A percentile compares a stretch with the other conserved stretches of the same genome.
Evolutionary conservation across 2,329 filamentous ascomycete species (phyloP).

Genomic region (Aspergillus sp.): DNA sequence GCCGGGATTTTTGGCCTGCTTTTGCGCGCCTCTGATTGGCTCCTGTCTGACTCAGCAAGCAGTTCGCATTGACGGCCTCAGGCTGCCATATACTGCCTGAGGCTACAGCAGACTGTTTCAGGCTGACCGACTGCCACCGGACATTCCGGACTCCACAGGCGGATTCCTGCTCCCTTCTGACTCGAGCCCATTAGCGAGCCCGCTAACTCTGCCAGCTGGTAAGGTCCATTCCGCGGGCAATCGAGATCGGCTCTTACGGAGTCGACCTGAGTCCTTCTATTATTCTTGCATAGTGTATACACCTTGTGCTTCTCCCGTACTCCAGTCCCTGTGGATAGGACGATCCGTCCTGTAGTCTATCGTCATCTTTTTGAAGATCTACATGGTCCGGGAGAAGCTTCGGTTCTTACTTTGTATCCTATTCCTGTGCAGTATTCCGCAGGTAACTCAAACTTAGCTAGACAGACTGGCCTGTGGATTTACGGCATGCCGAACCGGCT

Average conservation of each 20-base stretch:
- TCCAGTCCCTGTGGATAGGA: too few species aligned
- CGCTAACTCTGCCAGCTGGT: background rate
- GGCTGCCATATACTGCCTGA: too few species aligned
- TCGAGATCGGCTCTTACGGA: slow-evolving; percentile 13
- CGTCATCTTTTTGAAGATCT: background rate
- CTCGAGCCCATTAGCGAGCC: background rate
- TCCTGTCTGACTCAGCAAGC: background rate
- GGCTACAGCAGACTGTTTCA: too few species aligned
- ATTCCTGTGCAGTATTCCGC: too few species aligned
- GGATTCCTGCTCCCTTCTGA: background rate
- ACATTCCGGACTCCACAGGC: too few species aligned
- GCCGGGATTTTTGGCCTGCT: slow-evolving; percentile 22
- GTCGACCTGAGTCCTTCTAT: background rate
- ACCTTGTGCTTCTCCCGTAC: background rate
- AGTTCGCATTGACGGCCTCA: too few species aligned
- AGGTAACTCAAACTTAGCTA: too few species aligned
- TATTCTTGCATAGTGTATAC: background rate
- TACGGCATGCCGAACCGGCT: too few species aligned
- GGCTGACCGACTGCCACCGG: too few species aligned
- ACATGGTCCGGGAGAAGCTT: background rate
- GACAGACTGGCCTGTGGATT: too few species aligned
- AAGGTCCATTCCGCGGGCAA: slow-evolving; percentile 15
- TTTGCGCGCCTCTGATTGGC: slow-evolving; percentile 7
- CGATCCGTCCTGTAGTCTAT: background rate
- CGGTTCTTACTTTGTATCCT: too few species aligned